A percentile compares a stretch with the other conserved stretches of the same genome.
These are phyloP conservation scores for Hypoxylon rickii DNA, from an alignment of 495 filamentous ascomycete genomes.

Conservation along the genomic window DNA sequence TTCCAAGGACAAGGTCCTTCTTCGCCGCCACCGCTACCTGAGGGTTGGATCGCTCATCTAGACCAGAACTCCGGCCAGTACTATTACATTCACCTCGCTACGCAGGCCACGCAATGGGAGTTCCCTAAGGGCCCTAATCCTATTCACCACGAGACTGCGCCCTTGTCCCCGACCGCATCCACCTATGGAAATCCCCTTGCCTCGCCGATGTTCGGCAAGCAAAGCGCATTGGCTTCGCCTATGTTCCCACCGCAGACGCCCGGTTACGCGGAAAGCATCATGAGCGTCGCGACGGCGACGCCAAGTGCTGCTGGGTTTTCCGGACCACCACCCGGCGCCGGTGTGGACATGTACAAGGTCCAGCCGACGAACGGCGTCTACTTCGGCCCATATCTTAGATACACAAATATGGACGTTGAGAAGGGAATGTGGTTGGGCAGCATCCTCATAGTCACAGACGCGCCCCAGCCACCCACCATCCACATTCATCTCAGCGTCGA, in stretches of 20 bases:
- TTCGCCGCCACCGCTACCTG: slow-evolving; percentile 88
- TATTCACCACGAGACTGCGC: slow-evolving; percentile 73
- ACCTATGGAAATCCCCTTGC: slow-evolving; percentile 77
- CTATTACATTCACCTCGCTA: slow-evolving; percentile 97
- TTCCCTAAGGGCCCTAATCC: slow-evolving; percentile 92
- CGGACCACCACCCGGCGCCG: slow-evolving; percentile 82
- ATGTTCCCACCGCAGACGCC: slow-evolving; percentile 73
- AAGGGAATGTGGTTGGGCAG: slow-evolving; percentile 85
- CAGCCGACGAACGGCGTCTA: slow-evolving; percentile 97
- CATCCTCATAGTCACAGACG: slow-evolving; percentile 79
- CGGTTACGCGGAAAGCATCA: slow-evolving; percentile 73
- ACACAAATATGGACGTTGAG: slow-evolving; percentile 96
- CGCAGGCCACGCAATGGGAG: slow-evolving; percentile 97
- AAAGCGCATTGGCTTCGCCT: slow-evolving; percentile 73
- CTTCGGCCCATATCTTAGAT: slow-evolving; percentile 93
- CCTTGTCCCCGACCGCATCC: slow-evolving; percentile 78
- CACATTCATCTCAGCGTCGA: slow-evolving; percentile 92
- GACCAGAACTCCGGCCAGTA: slow-evolving; percentile 96
- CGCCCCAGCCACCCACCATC: slow-evolving; percentile 92
- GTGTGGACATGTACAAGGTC: slow-evolving; percentile 90
- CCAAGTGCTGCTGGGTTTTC: slow-evolving; percentile 73
- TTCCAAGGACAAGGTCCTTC: slow-evolving; percentile 65
- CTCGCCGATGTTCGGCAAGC: slow-evolving; percentile 73
- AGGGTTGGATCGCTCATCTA: slow-evolving; percentile 97
- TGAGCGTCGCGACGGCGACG: slow-evolving; percentile 75